Base-by-base conservation (phyloP, 805 yeast species). In the Wickerhamomyces ciferrii region DNA sequence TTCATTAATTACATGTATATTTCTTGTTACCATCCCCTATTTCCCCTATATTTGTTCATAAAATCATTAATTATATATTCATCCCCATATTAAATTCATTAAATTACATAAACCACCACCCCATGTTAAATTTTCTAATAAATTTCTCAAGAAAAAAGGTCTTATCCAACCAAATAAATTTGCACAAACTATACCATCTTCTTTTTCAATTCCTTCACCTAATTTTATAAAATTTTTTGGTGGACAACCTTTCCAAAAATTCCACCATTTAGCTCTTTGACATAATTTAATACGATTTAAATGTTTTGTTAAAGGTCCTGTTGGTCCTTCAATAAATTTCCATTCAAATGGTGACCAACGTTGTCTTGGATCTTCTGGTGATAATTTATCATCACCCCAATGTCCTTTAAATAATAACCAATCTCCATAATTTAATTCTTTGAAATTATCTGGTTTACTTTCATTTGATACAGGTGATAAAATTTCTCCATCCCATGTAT, bases 241-340 rank as follows among this genome's bases (percentile, higher is more conserved):
- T 11, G 85, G 85, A 67, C 99, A 92, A 2, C 89, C 84, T 47
- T 79, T 75, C 80, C 88, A 77, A 54, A 88, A 74, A 60, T 92
- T 91, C 94, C 96, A 92, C 97, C 97, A 89, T 62, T 88, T 90
- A 50, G 80, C 72, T 32, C 91, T 68, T 61, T 90, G 95, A 61
- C 99, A 92, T 1, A 94, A 82, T 15, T 79, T 75, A 1, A 68
- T 63, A 39, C 99, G 72, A 42, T 74, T 63, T 45, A 94, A 70
- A 58, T 89, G 84, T 65, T 92, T 92, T 46, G 74, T 71, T 44
- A 94, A 63, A 1, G 99, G 99, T 0, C 99, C 99, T 1, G 77
- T 69, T 2, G 99, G 99, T 0, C 99, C 99, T 57, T 87, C 91
- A 43, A 94, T 90, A 62, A 86, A 88, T 53, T 81, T 79, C 87